These are phyloP conservation scores for Nothophaeocryptopus gaeumannii DNA, from an alignment of 2,329 filamentous ascomycete species.

Conservation along the genomic window DNA sequence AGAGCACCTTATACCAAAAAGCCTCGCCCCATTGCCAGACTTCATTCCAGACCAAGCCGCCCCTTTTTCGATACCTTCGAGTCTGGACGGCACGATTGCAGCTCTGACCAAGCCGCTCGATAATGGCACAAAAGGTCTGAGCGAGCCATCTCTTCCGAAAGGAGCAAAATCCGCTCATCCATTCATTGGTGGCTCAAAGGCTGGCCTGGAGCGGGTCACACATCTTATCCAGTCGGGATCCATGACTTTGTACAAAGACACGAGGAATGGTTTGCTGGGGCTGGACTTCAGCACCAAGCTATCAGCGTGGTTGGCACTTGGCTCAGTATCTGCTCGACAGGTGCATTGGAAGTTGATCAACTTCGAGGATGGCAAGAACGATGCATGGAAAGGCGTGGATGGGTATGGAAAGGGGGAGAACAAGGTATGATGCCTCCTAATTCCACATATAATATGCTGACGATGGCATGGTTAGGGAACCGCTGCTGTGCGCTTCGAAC, in stretches of 20 bases:
- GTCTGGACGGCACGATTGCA: slow-evolving; percentile 52
- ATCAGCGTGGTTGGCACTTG: slow-evolving; percentile 69
- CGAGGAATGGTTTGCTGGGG: slow-evolving; percentile 69
- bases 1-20: slow-evolving; percentile 53
- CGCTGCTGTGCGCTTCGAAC: slow-evolving; percentile 65
- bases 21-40: slow-evolving; percentile 59
- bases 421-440: slow-evolving; percentile 33
- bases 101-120: slow-evolving; percentile 59
- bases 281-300: slow-evolving; percentile 72
- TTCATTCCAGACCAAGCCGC: slow-evolving; percentile 56
- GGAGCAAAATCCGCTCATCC: slow-evolving; percentile 60
- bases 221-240: slow-evolving; percentile 61
- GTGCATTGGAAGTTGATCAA: slow-evolving; percentile 65
- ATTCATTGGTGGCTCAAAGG: slow-evolving; percentile 65
- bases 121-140: slow-evolving; percentile 36
- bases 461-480: slow-evolving; percentile 52
- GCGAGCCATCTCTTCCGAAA: slow-evolving; percentile 55
- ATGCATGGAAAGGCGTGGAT: slow-evolving; percentile 39
- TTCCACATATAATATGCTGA: neutral
- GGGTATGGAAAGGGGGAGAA: slow-evolving; percentile 71
- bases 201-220: slow-evolving; percentile 57
- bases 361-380: slow-evolving; percentile 63
- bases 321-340: slow-evolving; percentile 70
- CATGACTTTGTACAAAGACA: slow-evolving; percentile 65
- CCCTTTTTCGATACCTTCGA: slow-evolving; percentile 63